Evolutionary conservation across 345 rosid species (phyloP).

Genomic region (Boechera stricta): DNA sequence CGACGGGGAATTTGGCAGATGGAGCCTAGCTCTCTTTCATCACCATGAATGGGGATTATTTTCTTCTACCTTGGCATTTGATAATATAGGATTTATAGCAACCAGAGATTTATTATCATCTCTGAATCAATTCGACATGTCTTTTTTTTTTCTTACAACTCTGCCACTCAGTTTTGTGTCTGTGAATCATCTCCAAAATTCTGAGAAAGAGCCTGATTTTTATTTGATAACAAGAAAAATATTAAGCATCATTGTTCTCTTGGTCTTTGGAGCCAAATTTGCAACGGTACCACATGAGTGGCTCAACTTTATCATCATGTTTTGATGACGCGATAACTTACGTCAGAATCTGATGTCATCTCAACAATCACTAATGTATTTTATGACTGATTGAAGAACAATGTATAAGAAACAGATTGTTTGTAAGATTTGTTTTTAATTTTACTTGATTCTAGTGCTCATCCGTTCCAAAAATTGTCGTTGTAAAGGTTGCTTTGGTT

Average conservation of each 20-base stretch:
- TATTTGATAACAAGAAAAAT: background rate
- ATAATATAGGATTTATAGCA: background rate
- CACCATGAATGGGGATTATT: background rate
- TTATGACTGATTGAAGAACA: too few relatives aligned
- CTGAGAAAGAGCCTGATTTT: background rate
- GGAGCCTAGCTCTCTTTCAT: conserved; percentile 52
- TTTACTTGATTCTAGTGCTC: background rate
- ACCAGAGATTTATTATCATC: background rate
- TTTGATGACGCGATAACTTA: background rate
- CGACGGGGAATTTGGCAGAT: conserved; percentile 78
- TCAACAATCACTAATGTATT: background rate
- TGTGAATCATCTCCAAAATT: background rate
- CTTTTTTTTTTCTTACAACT: background rate
- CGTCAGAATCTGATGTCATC: conserved; percentile 12
- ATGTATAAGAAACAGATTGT: background rate
- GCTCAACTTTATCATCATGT: background rate
- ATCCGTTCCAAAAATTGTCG: background rate
- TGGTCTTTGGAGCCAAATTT: background rate
- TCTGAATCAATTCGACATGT: background rate
- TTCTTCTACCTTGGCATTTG: conserved; percentile 15
- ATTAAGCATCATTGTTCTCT: background rate
- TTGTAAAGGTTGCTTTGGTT: background rate
- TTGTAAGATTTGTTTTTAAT: background rate
- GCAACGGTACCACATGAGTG: background rate
- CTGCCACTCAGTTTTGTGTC: background rate